Base-by-base conservation (phyloP, 2,329 filamentous ascomycete genomes). In the Penicillium freii region DNA sequence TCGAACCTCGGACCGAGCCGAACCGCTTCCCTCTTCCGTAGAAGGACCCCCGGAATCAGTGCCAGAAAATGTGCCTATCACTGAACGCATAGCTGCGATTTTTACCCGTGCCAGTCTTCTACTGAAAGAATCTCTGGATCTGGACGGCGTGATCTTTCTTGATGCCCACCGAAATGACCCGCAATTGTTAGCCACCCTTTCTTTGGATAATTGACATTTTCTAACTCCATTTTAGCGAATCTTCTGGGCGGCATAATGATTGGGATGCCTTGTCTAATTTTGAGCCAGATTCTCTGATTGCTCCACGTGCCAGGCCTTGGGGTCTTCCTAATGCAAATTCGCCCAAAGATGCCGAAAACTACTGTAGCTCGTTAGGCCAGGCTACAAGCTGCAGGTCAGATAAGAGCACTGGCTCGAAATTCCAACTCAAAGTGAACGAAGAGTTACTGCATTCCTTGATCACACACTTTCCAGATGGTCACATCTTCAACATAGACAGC, bases 21-120 rank as follows among this genome's bases (percentile, higher is more conserved):
- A 51, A n/a, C 46, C 19, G 4, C 29, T 21, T 21, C 13, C 45
- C n/a, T 19, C 31, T 23, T 36, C 21, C 9, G 5, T 50, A 5
- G 53, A 55, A 29, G 39, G 17, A 5, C 7, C 45, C 23, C 9
- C 38, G 11, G 45, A 55, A 17, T 29, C 19, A 17, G 39, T 13
- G 29, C 15, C 52, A 11, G 62, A 65, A 4, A 48, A 52, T 23
- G 46, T 61, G 3, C 58, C 57, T 0, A 58, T 64, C 7, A 59
- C 62, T 3, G 59, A 65, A 38, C 63, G 63, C 1, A 61, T 69
- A 19, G 38, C 52, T 2, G 58, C 63, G 10, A 68, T 80, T 3
- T 80, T 80, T 33, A 69, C 74, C 0, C 76, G 75, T 21, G 80
- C 79, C 5, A 77, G 78, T 36, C 68, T 71, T 7, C 72, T 80